phyloP scores from a whole-genome alignment of 306 rosid species.

The Pyrus bretschneideri region DNA sequence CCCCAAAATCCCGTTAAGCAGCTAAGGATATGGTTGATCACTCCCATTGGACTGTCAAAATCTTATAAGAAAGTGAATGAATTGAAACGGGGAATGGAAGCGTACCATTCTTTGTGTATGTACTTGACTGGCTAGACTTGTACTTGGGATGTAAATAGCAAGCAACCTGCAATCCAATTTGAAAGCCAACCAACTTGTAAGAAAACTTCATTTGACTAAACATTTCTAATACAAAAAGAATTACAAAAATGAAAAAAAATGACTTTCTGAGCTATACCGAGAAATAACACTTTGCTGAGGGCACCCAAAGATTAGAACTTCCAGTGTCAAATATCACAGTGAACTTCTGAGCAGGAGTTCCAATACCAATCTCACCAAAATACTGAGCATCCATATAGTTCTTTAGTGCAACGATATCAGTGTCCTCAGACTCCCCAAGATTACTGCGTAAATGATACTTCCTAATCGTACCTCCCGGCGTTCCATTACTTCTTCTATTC shows the following conservation, averaged over 20 bases:
- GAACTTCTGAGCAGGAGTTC: constrained; percentile 70
- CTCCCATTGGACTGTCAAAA: neutral
- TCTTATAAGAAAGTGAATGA: constrained; percentile 16
- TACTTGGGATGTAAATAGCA: constrained; percentile 50
- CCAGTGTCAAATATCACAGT: constrained; percentile 81
- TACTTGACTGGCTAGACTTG: constrained; percentile 33
- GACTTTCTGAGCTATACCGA: constrained; percentile 36
- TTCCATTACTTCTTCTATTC: constrained; percentile 17
- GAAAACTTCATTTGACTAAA: constrained; percentile 15
- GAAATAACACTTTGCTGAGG: constrained; percentile 64
- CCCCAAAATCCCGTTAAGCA: neutral
- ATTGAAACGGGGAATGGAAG: neutral
- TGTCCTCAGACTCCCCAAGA: constrained; percentile 24
- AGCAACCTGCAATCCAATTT: constrained; percentile 29
- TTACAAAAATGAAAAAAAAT: neutral
- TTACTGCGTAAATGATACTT: constrained; percentile 25
- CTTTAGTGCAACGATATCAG: constrained; percentile 54
- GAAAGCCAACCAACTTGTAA: neutral
- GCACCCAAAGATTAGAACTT: constrained; percentile 85
- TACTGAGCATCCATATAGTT: constrained; percentile 85
- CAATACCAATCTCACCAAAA: constrained; percentile 80
- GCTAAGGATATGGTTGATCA: neutral
- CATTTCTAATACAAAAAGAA: neutral
- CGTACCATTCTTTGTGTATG: constrained; percentile 38
- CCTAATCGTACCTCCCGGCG: constrained; percentile 12